Conservation (phyloP, 306 rosid genomes). For the Canavalia gladiata region DNA sequence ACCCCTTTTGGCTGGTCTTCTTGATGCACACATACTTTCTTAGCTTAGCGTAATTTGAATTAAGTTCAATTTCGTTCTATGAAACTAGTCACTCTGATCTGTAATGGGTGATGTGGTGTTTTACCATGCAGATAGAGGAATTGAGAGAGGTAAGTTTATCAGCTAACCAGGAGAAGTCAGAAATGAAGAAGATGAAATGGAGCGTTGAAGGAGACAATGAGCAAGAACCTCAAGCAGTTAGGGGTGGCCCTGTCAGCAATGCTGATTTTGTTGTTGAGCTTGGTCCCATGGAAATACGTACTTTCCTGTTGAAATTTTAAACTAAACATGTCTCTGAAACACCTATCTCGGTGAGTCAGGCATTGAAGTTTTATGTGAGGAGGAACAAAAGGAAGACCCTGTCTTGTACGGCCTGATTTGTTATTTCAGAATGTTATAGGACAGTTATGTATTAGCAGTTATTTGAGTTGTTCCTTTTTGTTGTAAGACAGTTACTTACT, state of each 20-base stretch:
- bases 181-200: constrained; percentile 71
- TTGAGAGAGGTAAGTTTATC: constrained; percentile 74
- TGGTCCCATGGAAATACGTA: constrained; percentile 92
- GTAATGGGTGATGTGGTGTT: constrained; percentile 19
- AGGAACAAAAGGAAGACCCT: too few species aligned
- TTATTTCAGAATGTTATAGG: too few species aligned
- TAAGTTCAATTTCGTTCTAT: not conserved
- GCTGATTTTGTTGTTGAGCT: constrained; percentile 69
- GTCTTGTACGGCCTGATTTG: too few species aligned
- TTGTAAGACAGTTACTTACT: too few species aligned
- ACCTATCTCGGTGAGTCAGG: too few species aligned
- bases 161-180: constrained; percentile 80
- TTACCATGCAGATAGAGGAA: constrained; percentile 59
- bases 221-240: constrained; percentile 51
- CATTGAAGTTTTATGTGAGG: too few species aligned
- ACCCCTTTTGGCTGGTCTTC: not conserved
- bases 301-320: constrained; percentile 65
- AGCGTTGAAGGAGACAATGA: constrained; percentile 61
- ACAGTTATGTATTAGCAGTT: too few species aligned
- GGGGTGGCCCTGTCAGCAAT: constrained; percentile 56
- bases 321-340: constrained; percentile 6
- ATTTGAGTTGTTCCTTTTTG: too few species aligned
- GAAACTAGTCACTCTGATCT: not conserved
- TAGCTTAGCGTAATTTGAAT: not conserved
- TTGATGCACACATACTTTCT: constrained; percentile 16